phyloP scores from a whole-genome alignment of 2,329 filamentous ascomycete species.

The Botrytis paeoniae region DNA sequence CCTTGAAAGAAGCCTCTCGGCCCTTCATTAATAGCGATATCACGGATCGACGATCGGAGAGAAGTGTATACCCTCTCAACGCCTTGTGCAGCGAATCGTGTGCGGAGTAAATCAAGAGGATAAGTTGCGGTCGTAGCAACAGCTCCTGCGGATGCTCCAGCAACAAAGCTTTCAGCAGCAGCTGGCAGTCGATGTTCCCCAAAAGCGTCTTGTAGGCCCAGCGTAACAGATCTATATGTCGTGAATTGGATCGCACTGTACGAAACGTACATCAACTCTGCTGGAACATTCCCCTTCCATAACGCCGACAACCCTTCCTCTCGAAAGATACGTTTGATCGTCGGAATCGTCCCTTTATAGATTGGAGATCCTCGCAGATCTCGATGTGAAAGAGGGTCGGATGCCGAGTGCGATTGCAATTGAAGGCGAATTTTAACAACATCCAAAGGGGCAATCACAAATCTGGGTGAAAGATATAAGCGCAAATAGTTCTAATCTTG shows the following conservation, averaged over 20 bases:
- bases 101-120: slow-evolving; percentile 87
- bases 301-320: slow-evolving; percentile 82
- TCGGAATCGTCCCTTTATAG: slow-evolving; percentile 75
- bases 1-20: slow-evolving; percentile 81
- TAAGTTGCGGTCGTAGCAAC: slow-evolving; percentile 82
- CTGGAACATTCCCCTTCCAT: slow-evolving; percentile 98
- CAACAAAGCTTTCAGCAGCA: slow-evolving; percentile 74
- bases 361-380: slow-evolving; percentile 47
- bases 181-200: slow-evolving; percentile 52
- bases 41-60: slow-evolving; percentile 63
- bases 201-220: slow-evolving; percentile 53
- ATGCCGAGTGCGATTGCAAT: slow-evolving; percentile 77
- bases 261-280: slow-evolving; percentile 88
- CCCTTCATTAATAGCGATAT: slow-evolving; percentile 77
- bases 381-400: slow-evolving; percentile 63
- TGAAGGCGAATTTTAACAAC: slow-evolving; percentile 98
- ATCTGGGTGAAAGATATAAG: slow-evolving; percentile 49
- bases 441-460: slow-evolving; percentile 91
- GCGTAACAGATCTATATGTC: slow-evolving; percentile 72
- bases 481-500: background rate
- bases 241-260: slow-evolving; percentile 91
- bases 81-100: slow-evolving; percentile 94
- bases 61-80: slow-evolving; percentile 73
- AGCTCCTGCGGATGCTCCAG: slow-evolving; percentile 79
- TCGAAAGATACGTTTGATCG: slow-evolving; percentile 70